Evolutionary conservation across 2,329 filamentous ascomycete species (phyloP), one percentile per base, ranked within the genome.

Genomic region (Dactylonectria macrodidyma): DNA sequence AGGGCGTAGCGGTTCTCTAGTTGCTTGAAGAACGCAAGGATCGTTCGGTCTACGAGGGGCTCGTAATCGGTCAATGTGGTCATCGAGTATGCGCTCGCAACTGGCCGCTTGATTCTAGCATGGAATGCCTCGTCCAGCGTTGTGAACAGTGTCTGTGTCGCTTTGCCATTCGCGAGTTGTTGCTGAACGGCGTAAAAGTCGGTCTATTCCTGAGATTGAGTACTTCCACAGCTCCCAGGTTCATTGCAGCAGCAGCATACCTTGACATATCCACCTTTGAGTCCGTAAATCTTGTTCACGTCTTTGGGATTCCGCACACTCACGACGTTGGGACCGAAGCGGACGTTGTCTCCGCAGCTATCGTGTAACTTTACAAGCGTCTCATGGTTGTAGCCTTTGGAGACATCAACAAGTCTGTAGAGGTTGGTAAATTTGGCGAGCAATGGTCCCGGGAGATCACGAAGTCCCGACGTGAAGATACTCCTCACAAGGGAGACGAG

Each of bases 91-190:
- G 72, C 74, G 3, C 67, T 71, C 33, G 72, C 68, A 24, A 74
- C 73, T 1, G 72, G 72, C 3, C 71, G 71, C 9, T 71, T 74
- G 38, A 68, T 74, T 22, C 65, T 73, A 14, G 72, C 36, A 10
- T 74, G 72, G 9, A 73, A 74, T 3, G 50, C 61, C 6, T 74
- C 65, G 50, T 74, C 71, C 8, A 61, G 38, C 0, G 72, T 74
- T 34, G 74, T 74, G 62, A 74, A 74, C 30, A 74, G 61, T n/a
- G 74, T 74, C 1, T 71, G 66, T 5, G 71, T 73, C 1, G 72
- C 70, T 6, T 70, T 69, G 0, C 72, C 72, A 4, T 74, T 74
- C 9, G 41, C 59, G 3, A 62, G 19, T 19, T 62, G 59, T n/a
- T 62, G 59, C n/a, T 62, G 59, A 5, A 62, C 59, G 7, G 51